Conservation (phyloP, 23 red algal genomes). For the Gracilaria caudata region DNA sequence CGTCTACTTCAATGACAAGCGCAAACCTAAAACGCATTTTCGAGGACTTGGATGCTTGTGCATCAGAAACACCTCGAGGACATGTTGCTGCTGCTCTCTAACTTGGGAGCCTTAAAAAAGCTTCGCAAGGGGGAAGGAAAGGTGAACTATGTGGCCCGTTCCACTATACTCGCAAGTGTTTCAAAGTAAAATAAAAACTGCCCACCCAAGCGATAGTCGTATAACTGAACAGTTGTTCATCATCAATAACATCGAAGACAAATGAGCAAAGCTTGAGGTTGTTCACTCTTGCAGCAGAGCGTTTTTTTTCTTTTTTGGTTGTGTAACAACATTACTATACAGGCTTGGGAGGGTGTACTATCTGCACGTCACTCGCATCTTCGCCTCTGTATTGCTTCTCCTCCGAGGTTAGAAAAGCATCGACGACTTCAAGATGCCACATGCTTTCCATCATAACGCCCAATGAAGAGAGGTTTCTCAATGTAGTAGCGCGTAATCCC, state of each 20-base stretch:
- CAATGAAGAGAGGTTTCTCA: conserved; percentile 12
- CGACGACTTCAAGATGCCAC: conserved; percentile 63
- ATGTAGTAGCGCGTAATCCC: conserved; percentile 30
- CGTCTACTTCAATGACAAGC: neutral
- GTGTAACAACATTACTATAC: too few species aligned
- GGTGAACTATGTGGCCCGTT: too few species aligned
- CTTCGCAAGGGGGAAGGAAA: neutral
- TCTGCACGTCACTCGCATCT: neutral
- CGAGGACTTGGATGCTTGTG: neutral
- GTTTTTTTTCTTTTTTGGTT: too few species aligned
- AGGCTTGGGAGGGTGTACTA: neutral
- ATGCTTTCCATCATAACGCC: conserved; percentile 35
- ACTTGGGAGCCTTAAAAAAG: neutral
- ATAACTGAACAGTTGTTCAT: neutral
- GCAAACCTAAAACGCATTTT: conserved; percentile 8
- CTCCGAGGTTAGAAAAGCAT: conserved; percentile 25
- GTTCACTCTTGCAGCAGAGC: neutral
- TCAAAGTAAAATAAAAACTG: neutral
- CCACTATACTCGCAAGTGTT: too few species aligned
- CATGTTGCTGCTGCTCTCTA: neutral
- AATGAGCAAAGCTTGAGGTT: neutral
- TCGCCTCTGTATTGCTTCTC: neutral
- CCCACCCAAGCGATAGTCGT: neutral
- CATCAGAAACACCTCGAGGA: neutral
- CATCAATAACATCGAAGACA: neutral